These are phyloP conservation scores for Clathrus columnatus DNA, from an alignment of 768 basidiomycete genomes.

Conservation along the genomic window DNA sequence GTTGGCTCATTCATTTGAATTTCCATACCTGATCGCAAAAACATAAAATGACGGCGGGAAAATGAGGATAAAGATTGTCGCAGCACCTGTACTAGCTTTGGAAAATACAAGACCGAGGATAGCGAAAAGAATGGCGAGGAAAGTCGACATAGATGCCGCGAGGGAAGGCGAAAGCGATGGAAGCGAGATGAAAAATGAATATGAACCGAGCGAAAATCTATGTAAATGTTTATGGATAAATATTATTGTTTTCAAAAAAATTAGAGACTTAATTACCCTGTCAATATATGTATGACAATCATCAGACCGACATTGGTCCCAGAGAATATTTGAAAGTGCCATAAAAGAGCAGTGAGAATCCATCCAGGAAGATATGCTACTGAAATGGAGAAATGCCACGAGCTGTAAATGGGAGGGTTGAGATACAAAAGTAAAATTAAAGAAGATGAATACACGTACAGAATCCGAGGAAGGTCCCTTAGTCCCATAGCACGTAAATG, in stretches of 20 bases:
- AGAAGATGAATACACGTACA: slow-evolving; percentile 28
- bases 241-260: background rate
- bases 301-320: slow-evolving; percentile 51
- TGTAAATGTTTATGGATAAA: background rate
- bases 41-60: slow-evolving; percentile 74
- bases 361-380: slow-evolving; percentile 69
- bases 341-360: slow-evolving; percentile 55
- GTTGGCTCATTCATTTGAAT: background rate
- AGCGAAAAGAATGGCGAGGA: slow-evolving; percentile 56
- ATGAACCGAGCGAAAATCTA: slow-evolving; percentile 58
- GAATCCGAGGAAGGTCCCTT: slow-evolving; percentile 55
- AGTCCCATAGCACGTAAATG: slow-evolving; percentile 81
- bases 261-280: slow-evolving; percentile 22
- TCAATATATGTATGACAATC: slow-evolving; percentile 54
- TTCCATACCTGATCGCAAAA: slow-evolving; percentile 43
- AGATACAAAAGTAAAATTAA: background rate
- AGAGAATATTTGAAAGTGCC: slow-evolving; percentile 61
- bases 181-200: slow-evolving; percentile 61
- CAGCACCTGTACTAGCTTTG: slow-evolving; percentile 31
- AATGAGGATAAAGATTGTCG: slow-evolving; percentile 56
- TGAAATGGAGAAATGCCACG: slow-evolving; percentile 62
- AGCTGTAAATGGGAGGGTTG: slow-evolving; percentile 19
- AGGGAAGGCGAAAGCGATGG: slow-evolving; percentile 68
- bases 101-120: slow-evolving; percentile 54
- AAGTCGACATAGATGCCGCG: slow-evolving; percentile 57